Base-by-base conservation (phyloP, 1,139 yeast genomes). In the Pichia cactophila region DNA sequence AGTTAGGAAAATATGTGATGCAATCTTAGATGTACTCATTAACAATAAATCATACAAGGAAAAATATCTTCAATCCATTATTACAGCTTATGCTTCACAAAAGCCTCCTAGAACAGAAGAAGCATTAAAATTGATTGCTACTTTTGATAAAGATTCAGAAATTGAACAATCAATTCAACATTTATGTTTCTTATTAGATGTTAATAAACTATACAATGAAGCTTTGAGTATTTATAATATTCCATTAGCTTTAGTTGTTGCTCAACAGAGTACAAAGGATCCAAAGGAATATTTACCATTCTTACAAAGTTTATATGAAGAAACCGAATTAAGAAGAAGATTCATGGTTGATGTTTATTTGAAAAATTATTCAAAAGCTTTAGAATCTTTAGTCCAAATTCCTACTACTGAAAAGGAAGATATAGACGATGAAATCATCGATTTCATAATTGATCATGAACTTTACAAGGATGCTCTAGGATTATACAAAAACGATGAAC, bases 271-370 rank as follows among this genome's bases (percentile, higher is more conserved):
- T 0, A 97, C 92, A 66, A 89, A 85, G 74, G 99, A 94, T 69
- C 99, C 99, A 29, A 88, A 90, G 62, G 99, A 94, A 65, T 94
- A 92, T 61, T 70, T 94, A 48, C 97, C 98, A 47, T 94, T 92
- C 66, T 73, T 94, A 57, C 96, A 89, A 61, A 77, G 80, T 49
- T 72, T 94, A 50, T 86, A 87, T 57, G 77, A 78, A 37, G 86
- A 84, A 64, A 71, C 77, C 0, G 81, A 79, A 20, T 67, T 80
- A 46, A 78, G 96, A 51, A 80, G 83, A 58, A 75, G 78, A 61
- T 90, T 87, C 61, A 69, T 81, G 61, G 86, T 94, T 58, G 98
- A 94, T 63, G 84, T 87, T 48, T 74, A 82, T 61, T 75, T 94
- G 65, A 80, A 83, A 60, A 77, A 81, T 42, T 72, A 75, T 62